phyloP scores from a whole-genome alignment of 305 asterid genomes.

The Fraxinus ornus region DNA sequence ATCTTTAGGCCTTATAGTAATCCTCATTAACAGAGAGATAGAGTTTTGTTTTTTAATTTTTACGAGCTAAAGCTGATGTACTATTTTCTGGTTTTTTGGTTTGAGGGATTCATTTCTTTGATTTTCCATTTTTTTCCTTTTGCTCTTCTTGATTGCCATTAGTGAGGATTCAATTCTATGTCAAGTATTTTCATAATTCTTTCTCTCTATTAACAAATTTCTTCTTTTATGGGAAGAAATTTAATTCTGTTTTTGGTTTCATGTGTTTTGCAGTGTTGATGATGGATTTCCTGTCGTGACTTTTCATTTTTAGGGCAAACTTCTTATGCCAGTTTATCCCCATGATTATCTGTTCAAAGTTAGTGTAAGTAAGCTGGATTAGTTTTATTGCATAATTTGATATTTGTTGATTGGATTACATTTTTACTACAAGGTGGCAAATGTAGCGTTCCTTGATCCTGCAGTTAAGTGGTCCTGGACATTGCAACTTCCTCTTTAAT shows the following conservation, averaged over 20 bases:
- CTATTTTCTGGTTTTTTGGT: neutral
- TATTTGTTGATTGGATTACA: neutral
- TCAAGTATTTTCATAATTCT: neutral
- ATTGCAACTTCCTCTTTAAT: neutral
- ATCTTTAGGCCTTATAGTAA: neutral
- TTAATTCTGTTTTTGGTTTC: neutral
- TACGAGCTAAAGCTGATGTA: neutral
- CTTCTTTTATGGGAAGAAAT: conserved; percentile 1
- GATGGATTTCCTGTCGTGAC: conserved; percentile 81
- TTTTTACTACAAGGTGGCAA: conserved; percentile 3
- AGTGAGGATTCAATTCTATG: neutral
- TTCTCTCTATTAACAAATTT: conserved; percentile 3
- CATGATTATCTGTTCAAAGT: conserved; percentile 71
- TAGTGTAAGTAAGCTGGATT: conserved; percentile 40
- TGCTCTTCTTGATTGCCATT: neutral
- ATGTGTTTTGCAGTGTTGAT: conserved; percentile 54
- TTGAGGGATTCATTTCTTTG: neutral
- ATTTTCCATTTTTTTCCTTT: neutral
- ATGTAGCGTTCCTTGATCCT: neutral
- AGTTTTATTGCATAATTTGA: conserved; percentile 13
- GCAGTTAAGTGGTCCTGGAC: neutral
- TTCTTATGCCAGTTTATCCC: conserved; percentile 68
- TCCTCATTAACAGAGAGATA: neutral
- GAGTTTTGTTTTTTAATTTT: conserved; percentile 3
- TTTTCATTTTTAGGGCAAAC: conserved; percentile 64